Evolutionary conservation across 768 basidiomycete genomes (phyloP).

Genomic region (Collybia mongolica): DNA sequence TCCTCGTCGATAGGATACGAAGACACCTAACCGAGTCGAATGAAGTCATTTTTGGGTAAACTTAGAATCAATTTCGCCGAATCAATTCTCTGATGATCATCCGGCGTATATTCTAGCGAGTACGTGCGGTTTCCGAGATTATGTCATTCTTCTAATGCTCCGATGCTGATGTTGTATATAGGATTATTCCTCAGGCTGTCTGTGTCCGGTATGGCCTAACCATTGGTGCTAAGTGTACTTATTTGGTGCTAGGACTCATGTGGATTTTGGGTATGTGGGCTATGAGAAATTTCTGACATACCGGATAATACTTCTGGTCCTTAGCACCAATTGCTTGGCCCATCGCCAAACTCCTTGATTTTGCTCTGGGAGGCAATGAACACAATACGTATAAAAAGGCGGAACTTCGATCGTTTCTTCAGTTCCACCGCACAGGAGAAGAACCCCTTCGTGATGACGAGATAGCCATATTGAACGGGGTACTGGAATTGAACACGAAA

Average conservation of each 20-base stretch:
- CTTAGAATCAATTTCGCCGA: conserved; percentile 1
- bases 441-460: conserved; percentile 82
- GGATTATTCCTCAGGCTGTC: conserved; percentile 69
- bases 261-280: conserved; percentile 46
- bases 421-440: conserved; percentile 75
- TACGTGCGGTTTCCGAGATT: conserved; percentile 34
- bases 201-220: conserved; percentile 79
- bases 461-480: conserved; percentile 78
- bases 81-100: too few relatives aligned
- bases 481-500: conserved; percentile 75
- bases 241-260: conserved; percentile 74
- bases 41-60: conserved; percentile 81
- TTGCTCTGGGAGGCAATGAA: conserved; percentile 73
- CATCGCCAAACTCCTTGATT: conserved; percentile 80
- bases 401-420: conserved; percentile 74
- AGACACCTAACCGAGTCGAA: neutral
- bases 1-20: neutral
- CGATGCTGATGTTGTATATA: conserved; percentile 13
- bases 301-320: conserved; percentile 33
- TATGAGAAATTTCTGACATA: conserved; percentile 23
- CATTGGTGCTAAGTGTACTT: conserved; percentile 78
- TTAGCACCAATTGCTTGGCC: conserved; percentile 80
- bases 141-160: conserved; percentile 25
- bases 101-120: conserved; percentile 50
- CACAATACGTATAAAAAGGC: conserved; percentile 81